Percentiles rank a stretch among this genome's conserved stretches.
Conservation (phyloP, 192 early-diverging fungal genomes). For the Allomyces arbusculus region DNA sequence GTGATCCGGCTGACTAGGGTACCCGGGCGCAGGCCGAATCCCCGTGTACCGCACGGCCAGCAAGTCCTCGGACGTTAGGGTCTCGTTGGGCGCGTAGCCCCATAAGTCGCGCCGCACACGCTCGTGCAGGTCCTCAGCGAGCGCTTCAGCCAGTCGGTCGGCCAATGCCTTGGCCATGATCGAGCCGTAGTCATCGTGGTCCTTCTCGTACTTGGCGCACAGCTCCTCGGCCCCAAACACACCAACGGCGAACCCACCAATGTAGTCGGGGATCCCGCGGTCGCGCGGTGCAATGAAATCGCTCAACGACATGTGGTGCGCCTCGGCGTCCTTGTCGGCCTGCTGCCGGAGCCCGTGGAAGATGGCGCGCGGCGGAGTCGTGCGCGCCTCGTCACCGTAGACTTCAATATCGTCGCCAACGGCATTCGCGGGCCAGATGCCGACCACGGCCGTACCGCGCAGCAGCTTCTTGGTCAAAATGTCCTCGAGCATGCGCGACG, state of each 20-base stretch:
- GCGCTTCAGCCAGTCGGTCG: conserved; percentile 79
- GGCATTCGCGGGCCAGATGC: conserved; percentile 73
- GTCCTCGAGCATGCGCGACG: conserved; percentile 51
- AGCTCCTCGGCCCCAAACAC: conserved; percentile 78
- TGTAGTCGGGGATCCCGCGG: conserved; percentile 57
- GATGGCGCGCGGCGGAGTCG: conserved; percentile 32
- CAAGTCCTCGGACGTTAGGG: conserved; percentile 53
- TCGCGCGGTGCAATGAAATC: conserved; percentile 77
- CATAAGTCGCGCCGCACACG: conserved; percentile 69
- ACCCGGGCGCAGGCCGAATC: conserved; percentile 85
- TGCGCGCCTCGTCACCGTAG: conserved; percentile 55
- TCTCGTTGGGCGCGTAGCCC: conserved; percentile 66
- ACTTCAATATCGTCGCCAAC: conserved; percentile 77
- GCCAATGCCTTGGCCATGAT: conserved; percentile 94
- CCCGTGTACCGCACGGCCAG: conserved; percentile 85
- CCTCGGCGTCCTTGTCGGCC: conserved; percentile 47
- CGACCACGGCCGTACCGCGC: conserved; percentile 54
- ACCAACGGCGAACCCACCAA: conserved; percentile 78
- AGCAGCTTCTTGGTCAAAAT: conserved; percentile 58
- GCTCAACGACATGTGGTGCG: conserved; percentile 70
- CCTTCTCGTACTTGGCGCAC: conserved; percentile 51
- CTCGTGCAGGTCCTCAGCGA: conserved; percentile 77
- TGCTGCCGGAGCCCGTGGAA: conserved; percentile 70
- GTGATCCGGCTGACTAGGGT: conserved; percentile 89
- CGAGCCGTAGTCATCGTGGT: conserved; percentile 73